phyloP scores from a whole-genome alignment of 1,284 basidiomycete species.

The Omphalotus olearius region DNA sequence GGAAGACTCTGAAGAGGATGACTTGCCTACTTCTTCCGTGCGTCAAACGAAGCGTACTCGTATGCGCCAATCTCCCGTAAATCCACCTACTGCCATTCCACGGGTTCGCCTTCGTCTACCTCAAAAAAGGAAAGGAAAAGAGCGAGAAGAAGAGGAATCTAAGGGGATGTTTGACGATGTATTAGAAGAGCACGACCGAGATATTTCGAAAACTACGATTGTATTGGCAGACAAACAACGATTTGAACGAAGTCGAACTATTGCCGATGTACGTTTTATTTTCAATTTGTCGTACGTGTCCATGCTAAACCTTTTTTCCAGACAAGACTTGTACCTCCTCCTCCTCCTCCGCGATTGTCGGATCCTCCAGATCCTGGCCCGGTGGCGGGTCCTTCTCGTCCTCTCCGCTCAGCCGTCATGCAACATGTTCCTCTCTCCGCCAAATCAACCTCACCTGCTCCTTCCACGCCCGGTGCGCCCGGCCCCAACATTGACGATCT shows the following conservation, averaged over 20 bases:
- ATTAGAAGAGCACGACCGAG: constrained; percentile 67
- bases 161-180: constrained; percentile 82
- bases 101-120: constrained; percentile 52
- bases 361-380: constrained; percentile 37
- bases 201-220: constrained; percentile 72
- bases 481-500: constrained; percentile 23
- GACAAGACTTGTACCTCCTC: constrained; percentile 49
- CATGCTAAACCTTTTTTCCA: constrained; percentile 24
- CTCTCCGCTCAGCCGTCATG: constrained; percentile 52
- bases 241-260: constrained; percentile 70
- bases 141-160: constrained; percentile 26
- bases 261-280: constrained; percentile 59
- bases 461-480: constrained; percentile 30
- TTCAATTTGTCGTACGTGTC: neutral
- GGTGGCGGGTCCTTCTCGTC: constrained; percentile 53
- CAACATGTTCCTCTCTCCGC: constrained; percentile 24
- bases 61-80: constrained; percentile 24
- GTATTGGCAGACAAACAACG: constrained; percentile 63
- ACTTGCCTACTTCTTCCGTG: constrained; percentile 10
- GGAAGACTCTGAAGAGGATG: constrained; percentile 6
- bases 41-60: constrained; percentile 37
- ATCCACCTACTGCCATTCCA: constrained; percentile 22
- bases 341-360: constrained; percentile 27
- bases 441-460: constrained; percentile 26
- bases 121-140: constrained; percentile 34